Evolutionary conservation across 1,139 yeast genomes (phyloP).

Genomic region (Martiniozyma asiatica): DNA sequence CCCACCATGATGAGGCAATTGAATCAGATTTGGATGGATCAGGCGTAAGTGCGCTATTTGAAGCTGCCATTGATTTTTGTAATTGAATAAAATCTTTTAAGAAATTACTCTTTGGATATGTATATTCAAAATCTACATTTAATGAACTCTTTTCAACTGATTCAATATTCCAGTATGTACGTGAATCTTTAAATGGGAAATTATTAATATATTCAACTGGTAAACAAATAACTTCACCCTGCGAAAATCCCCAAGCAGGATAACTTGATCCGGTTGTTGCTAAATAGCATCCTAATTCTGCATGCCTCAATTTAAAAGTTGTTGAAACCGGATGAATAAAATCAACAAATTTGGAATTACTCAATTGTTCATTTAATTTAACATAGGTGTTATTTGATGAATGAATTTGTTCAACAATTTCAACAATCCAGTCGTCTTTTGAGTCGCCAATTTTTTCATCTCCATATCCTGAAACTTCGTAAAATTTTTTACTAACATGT

Average conservation of each 20-base stretch:
- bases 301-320: slow-evolving; percentile 51
- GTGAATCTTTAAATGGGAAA: slow-evolving; percentile 35
- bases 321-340: slow-evolving; percentile 59
- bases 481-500: slow-evolving; percentile 36
- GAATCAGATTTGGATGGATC: slow-evolving; percentile 57
- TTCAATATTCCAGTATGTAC: slow-evolving; percentile 77
- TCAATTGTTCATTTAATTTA: slow-evolving; percentile 23
- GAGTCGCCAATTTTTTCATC: slow-evolving; percentile 39
- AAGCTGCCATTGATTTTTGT: slow-evolving; percentile 69
- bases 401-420: slow-evolving; percentile 43
- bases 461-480: slow-evolving; percentile 66
- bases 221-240: slow-evolving; percentile 70
- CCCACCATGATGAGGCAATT: slow-evolving; percentile 67
- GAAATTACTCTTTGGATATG: slow-evolving; percentile 55
- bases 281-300: slow-evolving; percentile 55
- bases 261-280: slow-evolving; percentile 62
- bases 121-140: slow-evolving; percentile 24
- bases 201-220: slow-evolving; percentile 24
- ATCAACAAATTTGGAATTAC: slow-evolving; percentile 20
- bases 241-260: slow-evolving; percentile 75
- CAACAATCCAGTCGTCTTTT: slow-evolving; percentile 66
- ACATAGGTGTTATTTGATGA: slow-evolving; percentile 38
- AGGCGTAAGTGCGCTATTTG: slow-evolving; percentile 65
- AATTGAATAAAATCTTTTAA: slow-evolving; percentile 59
- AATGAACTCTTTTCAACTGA: slow-evolving; percentile 42